A percentile compares a stretch with the other conserved stretches of the same genome.
Evolutionary conservation across 2,329 filamentous ascomycete species (phyloP).

Genomic region (Penicillium sp.): DNA sequence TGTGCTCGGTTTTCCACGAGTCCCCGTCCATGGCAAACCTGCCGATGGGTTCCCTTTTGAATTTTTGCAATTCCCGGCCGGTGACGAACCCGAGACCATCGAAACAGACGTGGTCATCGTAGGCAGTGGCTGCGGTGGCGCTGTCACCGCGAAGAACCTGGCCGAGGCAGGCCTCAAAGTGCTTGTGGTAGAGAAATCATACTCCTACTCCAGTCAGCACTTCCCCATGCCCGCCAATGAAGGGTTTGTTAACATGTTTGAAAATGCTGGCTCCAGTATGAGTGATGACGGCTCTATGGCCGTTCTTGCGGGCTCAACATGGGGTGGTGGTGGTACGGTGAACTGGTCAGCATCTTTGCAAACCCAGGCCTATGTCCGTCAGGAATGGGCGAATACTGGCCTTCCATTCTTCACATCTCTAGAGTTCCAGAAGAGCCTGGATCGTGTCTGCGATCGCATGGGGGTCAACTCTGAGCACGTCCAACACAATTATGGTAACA

Average conservation of each 20-base stretch:
- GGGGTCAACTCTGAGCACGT: conserved; percentile 70
- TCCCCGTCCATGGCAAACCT: conserved; percentile 58
- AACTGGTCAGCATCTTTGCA: conserved; percentile 77
- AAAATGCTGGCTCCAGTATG: conserved; percentile 64
- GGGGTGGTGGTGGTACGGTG: conserved; percentile 84
- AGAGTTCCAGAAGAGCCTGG: conserved; percentile 77
- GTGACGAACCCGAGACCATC: conserved; percentile 60
- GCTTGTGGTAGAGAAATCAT: conserved; percentile 80
- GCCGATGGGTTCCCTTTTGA: conserved; percentile 58
- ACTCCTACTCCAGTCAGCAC: conserved; percentile 72
- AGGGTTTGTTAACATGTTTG: conserved; percentile 68
- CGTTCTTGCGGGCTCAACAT: conserved; percentile 71
- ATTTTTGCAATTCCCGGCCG: conserved; percentile 62
- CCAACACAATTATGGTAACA: conserved; percentile 74
- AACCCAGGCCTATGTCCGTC: conserved; percentile 75
- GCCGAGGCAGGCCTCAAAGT: conserved; percentile 76
- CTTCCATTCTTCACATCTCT: conserved; percentile 74
- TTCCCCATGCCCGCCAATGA: conserved; percentile 73
- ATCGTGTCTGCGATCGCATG: conserved; percentile 78
- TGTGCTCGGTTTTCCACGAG: conserved; percentile 58
- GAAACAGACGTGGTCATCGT: conserved; percentile 84
- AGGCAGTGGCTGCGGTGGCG: conserved; percentile 85
- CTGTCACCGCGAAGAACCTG: conserved; percentile 78
- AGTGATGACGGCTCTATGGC: conserved; percentile 63
- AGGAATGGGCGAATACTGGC: conserved; percentile 75